Conservation (phyloP, 2,329 filamentous ascomycete genomes). For the Paraconiothyrium brasiliense region DNA sequence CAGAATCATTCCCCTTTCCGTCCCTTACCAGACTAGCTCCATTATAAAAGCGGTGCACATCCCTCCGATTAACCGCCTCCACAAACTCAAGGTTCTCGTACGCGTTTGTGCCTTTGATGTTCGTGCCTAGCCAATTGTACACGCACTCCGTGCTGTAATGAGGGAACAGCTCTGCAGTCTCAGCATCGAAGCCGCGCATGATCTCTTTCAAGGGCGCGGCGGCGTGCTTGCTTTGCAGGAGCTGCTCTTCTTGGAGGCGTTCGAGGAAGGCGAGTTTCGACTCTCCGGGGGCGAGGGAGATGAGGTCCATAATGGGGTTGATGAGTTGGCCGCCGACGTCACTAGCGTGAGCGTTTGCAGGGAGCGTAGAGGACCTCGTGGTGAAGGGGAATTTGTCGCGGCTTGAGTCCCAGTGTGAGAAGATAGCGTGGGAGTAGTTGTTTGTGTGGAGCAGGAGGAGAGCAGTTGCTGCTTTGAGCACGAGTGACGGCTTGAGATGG, state of each 20-base stretch:
- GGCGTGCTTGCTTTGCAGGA: neutral
- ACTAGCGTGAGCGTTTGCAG: neutral
- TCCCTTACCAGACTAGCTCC: neutral
- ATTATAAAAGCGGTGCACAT: neutral
- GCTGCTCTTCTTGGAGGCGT: neutral
- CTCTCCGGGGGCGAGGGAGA: neutral
- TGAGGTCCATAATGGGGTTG: neutral
- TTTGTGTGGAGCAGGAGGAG: neutral
- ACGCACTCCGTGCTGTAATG: neutral
- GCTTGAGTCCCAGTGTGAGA: neutral
- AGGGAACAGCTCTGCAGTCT: neutral
- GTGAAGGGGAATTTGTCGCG: slow-evolving; percentile 1
- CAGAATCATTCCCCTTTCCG: neutral
- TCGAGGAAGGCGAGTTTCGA: neutral
- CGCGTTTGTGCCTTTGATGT: neutral
- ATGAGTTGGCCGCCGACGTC: neutral
- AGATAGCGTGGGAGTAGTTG: neutral
- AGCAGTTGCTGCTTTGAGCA: neutral
- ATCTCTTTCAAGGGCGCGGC: neutral
- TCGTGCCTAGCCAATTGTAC: neutral
- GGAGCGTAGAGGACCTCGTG: neutral
- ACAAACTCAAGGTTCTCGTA: neutral
- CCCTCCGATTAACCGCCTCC: neutral
- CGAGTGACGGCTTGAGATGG: neutral
- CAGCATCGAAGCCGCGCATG: neutral